Base-by-base conservation (phyloP, 495 filamentous ascomycete species). In the Podospora fimiseda region DNA sequence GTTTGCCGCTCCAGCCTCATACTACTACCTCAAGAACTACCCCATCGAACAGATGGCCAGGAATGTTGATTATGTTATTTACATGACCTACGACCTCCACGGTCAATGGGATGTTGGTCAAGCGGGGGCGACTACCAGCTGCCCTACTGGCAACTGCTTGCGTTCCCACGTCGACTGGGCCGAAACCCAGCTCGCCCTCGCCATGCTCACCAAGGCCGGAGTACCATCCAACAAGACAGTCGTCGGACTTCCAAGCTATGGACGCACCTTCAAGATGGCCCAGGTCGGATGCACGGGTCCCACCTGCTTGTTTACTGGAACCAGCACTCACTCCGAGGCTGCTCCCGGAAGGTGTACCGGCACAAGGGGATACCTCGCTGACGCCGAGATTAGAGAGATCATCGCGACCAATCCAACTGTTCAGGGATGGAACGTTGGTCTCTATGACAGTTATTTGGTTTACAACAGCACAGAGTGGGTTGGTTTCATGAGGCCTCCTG, bases 151-250 rank as follows among this genome's bases (percentile, higher is more conserved):
- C 14, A 69, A 68, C 51, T 74, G 71, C 52, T 66, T 75, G 1
- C 61, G 70, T 18, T 66, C 60, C 8, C 72, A 77, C 43, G 68
- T 74, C 30, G 76, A 76, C 48, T 15, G 55, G 27, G 74, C 74
- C 2, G 74, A 78, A 56, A 76, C 70, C 2, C 30, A 51, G 19
- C 20, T 62, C 11, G 61, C 68, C 1, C 56, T 77, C 1, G 44
- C 65, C 16, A 74, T 78, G 71, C 64, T 77, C 23, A 78, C 74
- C 33, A 79, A 79, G 53, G 73, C 74, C 2, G 74, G 75, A 15
- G 69, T 76, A 5, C 68, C 67, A 0, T 39, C 62, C 0, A 65
- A 57, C 33, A 76, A 70, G 51, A 44, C 77, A 14, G 33, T 69
- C 2, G 67, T 72, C 7, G 69, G 74, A 2, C 53, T 70, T 0